These are phyloP conservation scores for Cantharellus anzutake DNA, from an alignment of 768 basidiomycete genomes.

Conservation along the genomic window DNA sequence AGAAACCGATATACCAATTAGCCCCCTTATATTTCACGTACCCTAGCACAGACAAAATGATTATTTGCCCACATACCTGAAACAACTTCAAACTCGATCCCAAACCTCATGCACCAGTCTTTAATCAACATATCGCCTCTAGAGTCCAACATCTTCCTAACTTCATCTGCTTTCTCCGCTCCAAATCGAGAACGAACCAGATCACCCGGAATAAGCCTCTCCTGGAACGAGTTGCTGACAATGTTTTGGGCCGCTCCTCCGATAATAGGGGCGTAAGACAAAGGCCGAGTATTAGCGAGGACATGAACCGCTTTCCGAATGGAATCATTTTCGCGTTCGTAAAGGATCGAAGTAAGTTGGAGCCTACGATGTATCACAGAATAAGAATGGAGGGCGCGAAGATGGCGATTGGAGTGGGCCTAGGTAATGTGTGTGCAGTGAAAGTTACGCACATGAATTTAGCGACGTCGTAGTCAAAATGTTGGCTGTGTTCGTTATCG, in stretches of 20 bases:
- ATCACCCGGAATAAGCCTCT: neutral
- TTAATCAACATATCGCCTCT: slow-evolving; percentile 1
- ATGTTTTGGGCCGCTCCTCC: neutral
- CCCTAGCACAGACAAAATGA: neutral
- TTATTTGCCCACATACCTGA: neutral
- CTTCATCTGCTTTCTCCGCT: neutral
- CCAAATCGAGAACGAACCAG: neutral
- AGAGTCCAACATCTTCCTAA: neutral
- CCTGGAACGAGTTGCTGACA: neutral
- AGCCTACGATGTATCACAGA: neutral
- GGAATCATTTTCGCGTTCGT: slow-evolving; percentile 1
- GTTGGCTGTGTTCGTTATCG: neutral
- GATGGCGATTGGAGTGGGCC: neutral
- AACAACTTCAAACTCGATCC: slow-evolving; percentile 5
- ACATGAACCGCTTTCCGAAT: neutral
- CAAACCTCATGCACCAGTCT: slow-evolving; percentile 3
- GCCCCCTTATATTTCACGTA: neutral
- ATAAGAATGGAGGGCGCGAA: neutral
- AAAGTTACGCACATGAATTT: slow-evolving; percentile 3
- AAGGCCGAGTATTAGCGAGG: neutral
- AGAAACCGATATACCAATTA: neutral
- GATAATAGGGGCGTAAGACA: neutral
- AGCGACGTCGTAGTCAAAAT: slow-evolving; percentile 7
- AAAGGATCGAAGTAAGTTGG: slow-evolving; percentile 7
- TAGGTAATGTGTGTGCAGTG: neutral